These are phyloP conservation scores for Nakazawaea pomicola DNA, from an alignment of 805 yeast genomes.

Conservation along the genomic window DNA sequence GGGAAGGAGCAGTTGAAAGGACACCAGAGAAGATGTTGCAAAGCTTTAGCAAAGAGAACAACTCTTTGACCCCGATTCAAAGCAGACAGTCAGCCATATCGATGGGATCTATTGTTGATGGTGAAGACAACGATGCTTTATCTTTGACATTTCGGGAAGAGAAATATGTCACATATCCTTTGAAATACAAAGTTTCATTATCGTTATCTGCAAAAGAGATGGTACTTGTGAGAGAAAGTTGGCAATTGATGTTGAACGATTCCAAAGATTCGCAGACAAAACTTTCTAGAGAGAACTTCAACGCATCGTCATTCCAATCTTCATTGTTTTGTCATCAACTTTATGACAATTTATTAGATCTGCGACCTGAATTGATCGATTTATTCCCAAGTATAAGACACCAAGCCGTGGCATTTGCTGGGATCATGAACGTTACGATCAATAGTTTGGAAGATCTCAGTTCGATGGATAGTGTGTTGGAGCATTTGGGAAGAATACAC, in stretches of 20 bases:
- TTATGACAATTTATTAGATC: constrained; percentile 60
- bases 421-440: constrained; percentile 67
- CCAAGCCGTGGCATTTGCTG: constrained; percentile 78
- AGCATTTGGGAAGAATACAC: constrained; percentile 67
- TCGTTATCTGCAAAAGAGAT: constrained; percentile 22
- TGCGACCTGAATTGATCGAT: constrained; percentile 56
- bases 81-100: no score
- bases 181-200: constrained; percentile 15
- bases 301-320: constrained; percentile 36
- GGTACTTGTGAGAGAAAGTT: constrained; percentile 34
- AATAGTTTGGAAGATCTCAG: constrained; percentile 56
- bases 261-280: constrained; percentile 23
- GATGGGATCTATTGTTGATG: no score
- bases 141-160: constrained; percentile 10
- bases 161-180: constrained; percentile 1
- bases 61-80: no score
- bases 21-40: no score
- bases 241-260: constrained; percentile 35
- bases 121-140: no score
- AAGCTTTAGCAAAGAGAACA: no score
- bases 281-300: constrained; percentile 9
- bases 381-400: constrained; percentile 71
- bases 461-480: constrained; percentile 53
- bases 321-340: constrained; percentile 73
- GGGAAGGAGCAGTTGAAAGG: no score